A percentile compares a stretch with the other conserved stretches of the same genome.
These are phyloP conservation scores for Quercus glauca DNA, from an alignment of 306 rosid species.

Conservation along the genomic window DNA sequence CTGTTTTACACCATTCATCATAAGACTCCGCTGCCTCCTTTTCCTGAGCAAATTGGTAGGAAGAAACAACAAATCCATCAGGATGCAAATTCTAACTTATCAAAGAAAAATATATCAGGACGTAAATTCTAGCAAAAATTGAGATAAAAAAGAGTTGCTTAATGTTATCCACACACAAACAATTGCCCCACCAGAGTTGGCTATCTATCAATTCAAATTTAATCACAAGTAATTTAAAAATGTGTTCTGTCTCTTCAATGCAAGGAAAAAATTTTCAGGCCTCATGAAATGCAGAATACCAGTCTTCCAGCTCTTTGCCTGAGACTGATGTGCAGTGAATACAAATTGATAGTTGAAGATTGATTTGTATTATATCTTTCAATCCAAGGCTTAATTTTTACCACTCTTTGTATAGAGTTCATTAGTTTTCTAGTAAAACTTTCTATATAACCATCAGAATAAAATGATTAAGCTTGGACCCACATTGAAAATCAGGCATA, in stretches of 20 bases:
- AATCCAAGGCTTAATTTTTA: neutral
- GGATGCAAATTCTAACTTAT: neutral
- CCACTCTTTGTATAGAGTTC: neutral
- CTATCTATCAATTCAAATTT: neutral
- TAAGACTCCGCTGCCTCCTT: constrained; percentile 59
- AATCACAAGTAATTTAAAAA: neutral
- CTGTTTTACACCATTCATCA: constrained; percentile 63
- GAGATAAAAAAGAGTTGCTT: neutral
- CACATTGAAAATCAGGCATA: neutral
- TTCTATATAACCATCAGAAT: neutral
- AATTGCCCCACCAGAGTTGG: neutral
- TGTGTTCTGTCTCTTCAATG: neutral
- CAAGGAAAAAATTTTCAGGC: neutral
- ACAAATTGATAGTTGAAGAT: neutral
- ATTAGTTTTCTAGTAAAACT: neutral
- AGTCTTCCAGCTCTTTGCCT: neutral
- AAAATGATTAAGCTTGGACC: neutral
- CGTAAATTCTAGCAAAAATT: neutral
- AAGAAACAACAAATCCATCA: constrained; percentile 11
- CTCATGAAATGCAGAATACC: neutral
- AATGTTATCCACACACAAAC: neutral
- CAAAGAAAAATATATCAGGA: neutral
- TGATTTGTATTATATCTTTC: neutral
- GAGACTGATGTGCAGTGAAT: neutral
- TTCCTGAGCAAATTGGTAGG: constrained; percentile 54